These are phyloP conservation scores for Medicago lupulina DNA, from an alignment of 306 rosid species.

Conservation along the genomic window DNA sequence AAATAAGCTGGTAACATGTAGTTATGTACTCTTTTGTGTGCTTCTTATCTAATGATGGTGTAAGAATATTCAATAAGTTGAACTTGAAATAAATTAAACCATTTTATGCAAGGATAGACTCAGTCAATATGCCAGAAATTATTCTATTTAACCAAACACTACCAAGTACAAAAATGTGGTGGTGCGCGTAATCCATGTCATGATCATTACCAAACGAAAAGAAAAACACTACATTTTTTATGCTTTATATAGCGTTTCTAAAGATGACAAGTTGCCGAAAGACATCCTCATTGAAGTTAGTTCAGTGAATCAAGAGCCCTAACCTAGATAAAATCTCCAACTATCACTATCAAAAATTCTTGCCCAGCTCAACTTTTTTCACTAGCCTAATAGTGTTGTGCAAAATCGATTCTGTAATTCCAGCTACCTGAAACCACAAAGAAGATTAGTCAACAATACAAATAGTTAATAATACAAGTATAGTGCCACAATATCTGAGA, in stretches of 20 bases:
- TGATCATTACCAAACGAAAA: constrained; percentile 26
- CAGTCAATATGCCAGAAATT: no score
- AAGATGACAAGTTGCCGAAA: constrained; percentile 24
- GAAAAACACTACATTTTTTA: constrained; percentile 38
- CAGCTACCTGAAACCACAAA: constrained; percentile 84
- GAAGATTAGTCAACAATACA: constrained; percentile 44
- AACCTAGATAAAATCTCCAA: constrained; percentile 37
- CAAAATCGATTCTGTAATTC: constrained; percentile 89
- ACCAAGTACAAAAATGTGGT: background rate
- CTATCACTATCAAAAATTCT: constrained; percentile 76
- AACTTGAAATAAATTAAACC: constrained; percentile 35
- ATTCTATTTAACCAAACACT: background rate
- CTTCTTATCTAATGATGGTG: constrained; percentile 29
- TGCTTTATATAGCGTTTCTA: constrained; percentile 25
- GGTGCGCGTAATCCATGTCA: constrained; percentile 34
- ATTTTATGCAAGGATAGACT: no score
- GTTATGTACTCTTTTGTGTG: constrained; percentile 38
- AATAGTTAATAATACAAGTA: constrained; percentile 27
- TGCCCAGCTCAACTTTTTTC: constrained; percentile 92
- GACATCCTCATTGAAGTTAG: constrained; percentile 34
- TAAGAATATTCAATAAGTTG: constrained; percentile 41
- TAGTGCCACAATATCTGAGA: constrained; percentile 26
- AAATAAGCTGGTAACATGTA: constrained; percentile 40
- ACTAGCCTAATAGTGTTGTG: constrained; percentile 78
- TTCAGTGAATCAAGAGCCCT: constrained; percentile 46